Evolutionary conservation across 2,329 filamentous ascomycete species (phyloP), one percentile per base, ranked within the genome.

Genomic region (Bipolaris bicolor): DNA sequence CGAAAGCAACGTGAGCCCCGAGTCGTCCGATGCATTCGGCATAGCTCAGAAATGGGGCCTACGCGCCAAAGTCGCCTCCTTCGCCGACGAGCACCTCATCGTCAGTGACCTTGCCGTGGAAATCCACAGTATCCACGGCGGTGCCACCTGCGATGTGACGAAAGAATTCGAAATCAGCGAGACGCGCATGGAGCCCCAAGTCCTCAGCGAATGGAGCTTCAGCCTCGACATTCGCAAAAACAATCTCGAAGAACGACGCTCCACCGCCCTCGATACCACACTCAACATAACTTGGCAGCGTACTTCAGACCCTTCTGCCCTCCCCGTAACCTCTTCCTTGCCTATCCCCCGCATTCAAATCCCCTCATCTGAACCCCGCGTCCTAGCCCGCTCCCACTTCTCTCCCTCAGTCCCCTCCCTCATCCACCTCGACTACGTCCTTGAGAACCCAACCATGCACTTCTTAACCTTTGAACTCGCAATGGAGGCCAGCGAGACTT

Each of bases 361-460:
- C 15, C 89, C 94, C 0, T 90, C 89, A 55, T 88, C 87, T 3
- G 95, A 99, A 73, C 95, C 95, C 0, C 88, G 95, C 55, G 92
- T 97, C 1, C 85, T 97, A 3, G 81, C 81, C 53, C 79, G 82
- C 0, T 78, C 78, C 3, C 68, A 65, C 0, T 57, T 73, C 2
- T 81, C 80, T 0, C 22, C 57, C 1, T 57, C 61, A 1, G 61
- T 73, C 4, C 50, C 64, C 0, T 56, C 57, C 1, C 53, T 76
- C 15, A 60, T 77, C 10, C 72, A 77, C 36, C 76, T 85, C 47
- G 77, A 84, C 58, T 90, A 90, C 72, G 91, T 87, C 3, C 87
- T 99, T 55, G 95, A 99, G 78, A 99, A 99, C 73, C 90, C 93
- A 0, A 97, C 94, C 0, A 90, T 88, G 74, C 95, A 99, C 75